Percentiles rank a stretch among this genome's conserved stretches.
Evolutionary conservation across 768 basidiomycete species (phyloP).

Genomic region (Porpolomopsis calyptriformis): DNA sequence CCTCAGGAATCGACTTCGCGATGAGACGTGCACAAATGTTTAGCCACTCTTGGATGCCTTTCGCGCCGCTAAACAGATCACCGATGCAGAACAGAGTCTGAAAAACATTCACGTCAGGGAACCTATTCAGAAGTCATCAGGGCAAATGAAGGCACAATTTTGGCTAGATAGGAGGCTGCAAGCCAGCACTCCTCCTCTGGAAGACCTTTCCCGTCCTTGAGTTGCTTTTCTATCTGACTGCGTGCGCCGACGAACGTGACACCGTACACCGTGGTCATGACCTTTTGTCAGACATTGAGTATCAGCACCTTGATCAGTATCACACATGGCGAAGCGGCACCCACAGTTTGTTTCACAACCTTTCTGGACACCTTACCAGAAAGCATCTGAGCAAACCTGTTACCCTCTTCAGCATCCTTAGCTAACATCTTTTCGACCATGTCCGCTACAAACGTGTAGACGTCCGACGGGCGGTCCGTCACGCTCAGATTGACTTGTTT

Average conservation of each 20-base stretch:
- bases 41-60: slow-evolving; percentile 86
- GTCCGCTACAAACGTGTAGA: slow-evolving; percentile 83
- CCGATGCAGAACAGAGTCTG: slow-evolving; percentile 75
- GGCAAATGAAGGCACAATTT: slow-evolving; percentile 35
- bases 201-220: slow-evolving; percentile 66
- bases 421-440: slow-evolving; percentile 68
- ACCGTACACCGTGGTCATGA: slow-evolving; percentile 99
- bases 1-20: slow-evolving; percentile 72
- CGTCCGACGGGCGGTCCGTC: slow-evolving; percentile 82
- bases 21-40: slow-evolving; percentile 75
- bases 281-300: slow-evolving; percentile 29
- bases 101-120: not conserved
- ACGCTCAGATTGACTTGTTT: slow-evolving; percentile 84
- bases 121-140: not conserved
- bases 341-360: slow-evolving; percentile 93
- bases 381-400: slow-evolving; percentile 48
- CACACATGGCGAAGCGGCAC: slow-evolving; percentile 15
- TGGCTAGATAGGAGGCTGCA: slow-evolving; percentile 72
- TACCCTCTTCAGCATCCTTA: slow-evolving; percentile 42
- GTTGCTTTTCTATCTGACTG: slow-evolving; percentile 86
- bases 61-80: slow-evolving; percentile 88
- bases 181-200: slow-evolving; percentile 62
- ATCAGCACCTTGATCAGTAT: slow-evolving; percentile 1
- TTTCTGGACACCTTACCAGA: slow-evolving; percentile 78
- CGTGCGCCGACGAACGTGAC: slow-evolving; percentile 93